phyloP scores from a whole-genome alignment of 225 moss, liverwort and hornwort species.

The Antitrichia curtipendula region DNA sequence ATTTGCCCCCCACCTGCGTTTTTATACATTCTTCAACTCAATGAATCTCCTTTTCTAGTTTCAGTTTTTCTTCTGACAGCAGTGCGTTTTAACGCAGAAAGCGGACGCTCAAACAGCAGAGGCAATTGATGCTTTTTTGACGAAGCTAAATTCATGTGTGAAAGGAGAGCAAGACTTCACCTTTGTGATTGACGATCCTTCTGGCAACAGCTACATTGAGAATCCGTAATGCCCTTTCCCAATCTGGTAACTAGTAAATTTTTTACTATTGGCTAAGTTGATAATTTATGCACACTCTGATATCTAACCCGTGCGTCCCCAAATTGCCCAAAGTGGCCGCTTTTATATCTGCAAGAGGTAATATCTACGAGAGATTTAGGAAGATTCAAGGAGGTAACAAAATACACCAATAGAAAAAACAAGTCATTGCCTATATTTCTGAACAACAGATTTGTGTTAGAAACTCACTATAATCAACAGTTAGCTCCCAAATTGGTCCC shows the following conservation, averaged over 20 bases:
- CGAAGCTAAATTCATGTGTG: slow-evolving; percentile 53
- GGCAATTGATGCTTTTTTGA: slow-evolving; percentile 66
- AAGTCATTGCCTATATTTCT: not conserved
- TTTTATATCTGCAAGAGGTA: not conserved
- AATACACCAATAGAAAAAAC: not conserved
- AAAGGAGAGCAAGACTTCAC: slow-evolving; percentile 61
- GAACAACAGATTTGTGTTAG: not conserved
- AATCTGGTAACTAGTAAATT: not conserved
- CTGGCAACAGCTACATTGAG: slow-evolving; percentile 88
- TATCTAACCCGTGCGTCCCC: not conserved
- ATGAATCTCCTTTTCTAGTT: not conserved
- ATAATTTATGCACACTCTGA: not conserved
- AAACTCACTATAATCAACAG: not conserved
- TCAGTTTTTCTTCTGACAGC: not conserved
- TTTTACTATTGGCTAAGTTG: not conserved
- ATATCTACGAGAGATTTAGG: no score
- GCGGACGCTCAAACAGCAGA: slow-evolving; percentile 37
- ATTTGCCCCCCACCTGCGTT: not conserved
- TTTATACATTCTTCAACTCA: not conserved
- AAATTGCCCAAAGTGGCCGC: not conserved
- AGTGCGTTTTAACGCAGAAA: not conserved
- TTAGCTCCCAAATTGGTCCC: not conserved
- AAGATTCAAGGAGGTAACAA: not conserved
- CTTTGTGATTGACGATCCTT: slow-evolving; percentile 63
- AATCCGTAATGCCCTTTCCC: slow-evolving; percentile 36